These are phyloP conservation scores for Flaveria floridana DNA, from an alignment of 140 eudicot genomes.

Conservation along the genomic window DNA sequence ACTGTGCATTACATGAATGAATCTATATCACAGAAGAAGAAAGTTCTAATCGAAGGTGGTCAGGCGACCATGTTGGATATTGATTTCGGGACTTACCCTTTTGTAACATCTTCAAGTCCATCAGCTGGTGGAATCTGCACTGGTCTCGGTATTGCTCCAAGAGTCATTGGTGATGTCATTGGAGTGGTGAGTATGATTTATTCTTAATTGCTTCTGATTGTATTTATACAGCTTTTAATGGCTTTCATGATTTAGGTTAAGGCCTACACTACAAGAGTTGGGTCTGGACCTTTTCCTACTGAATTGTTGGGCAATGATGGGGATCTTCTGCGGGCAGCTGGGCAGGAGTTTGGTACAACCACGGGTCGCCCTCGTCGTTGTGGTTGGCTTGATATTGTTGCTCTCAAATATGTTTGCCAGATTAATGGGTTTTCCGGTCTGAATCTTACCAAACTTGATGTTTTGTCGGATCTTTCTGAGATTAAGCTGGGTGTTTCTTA, in stretches of 20 bases:
- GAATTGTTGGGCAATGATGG: constrained; percentile 51
- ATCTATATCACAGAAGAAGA: constrained; percentile 61
- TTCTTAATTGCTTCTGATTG: not conserved
- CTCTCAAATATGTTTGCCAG: constrained; percentile 18
- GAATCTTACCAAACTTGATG: constrained; percentile 54
- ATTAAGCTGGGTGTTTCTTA: constrained; percentile 45
- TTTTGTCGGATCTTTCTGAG: constrained; percentile 68
- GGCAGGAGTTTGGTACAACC: constrained; percentile 97
- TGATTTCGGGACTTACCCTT: constrained; percentile 97
- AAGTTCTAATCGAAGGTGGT: constrained; percentile 95
- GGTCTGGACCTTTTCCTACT: constrained; percentile 25
- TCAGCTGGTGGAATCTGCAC: constrained; percentile 99
- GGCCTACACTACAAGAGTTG: constrained; percentile 26
- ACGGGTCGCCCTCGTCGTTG: constrained; percentile 99
- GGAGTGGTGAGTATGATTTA: constrained; percentile 76
- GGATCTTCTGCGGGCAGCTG: constrained; percentile 78
- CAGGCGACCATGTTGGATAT: constrained; percentile 98
- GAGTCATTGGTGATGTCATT: constrained; percentile 76
- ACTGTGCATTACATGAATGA: constrained; percentile 86
- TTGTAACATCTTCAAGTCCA: constrained; percentile 93
- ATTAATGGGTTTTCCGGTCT: constrained; percentile 18
- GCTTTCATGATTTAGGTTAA: constrained; percentile 15
- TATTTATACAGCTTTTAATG: not conserved
- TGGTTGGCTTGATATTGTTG: constrained; percentile 87
- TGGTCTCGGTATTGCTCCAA: constrained; percentile 93